Evolutionary conservation across 805 yeast species (phyloP).

Genomic region (Sungouiella thailandica): DNA sequence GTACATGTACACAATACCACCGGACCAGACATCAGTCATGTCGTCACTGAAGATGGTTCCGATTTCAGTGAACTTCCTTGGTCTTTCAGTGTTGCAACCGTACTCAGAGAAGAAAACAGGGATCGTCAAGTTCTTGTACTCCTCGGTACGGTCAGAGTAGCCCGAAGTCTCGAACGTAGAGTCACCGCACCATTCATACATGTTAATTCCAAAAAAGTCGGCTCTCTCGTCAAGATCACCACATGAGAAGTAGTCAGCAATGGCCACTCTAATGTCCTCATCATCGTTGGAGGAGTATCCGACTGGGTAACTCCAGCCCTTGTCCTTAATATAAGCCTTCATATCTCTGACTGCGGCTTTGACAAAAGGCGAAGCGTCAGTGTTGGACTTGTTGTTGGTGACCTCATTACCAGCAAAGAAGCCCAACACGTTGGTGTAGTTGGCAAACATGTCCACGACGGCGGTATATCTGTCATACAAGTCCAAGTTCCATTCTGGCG

Average conservation of each 20-base stretch:
- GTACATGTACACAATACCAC: slow-evolving; percentile 92
- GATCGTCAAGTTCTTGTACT: slow-evolving; percentile 65
- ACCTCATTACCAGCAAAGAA: slow-evolving; percentile 99
- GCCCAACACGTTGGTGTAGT: slow-evolving; percentile 80
- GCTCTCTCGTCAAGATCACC: slow-evolving; percentile 62
- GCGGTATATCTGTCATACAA: slow-evolving; percentile 72
- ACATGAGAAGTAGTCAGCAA: slow-evolving; percentile 85
- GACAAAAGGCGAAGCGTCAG: slow-evolving; percentile 88
- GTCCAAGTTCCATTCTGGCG: slow-evolving; percentile 72
- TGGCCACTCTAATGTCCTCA: slow-evolving; percentile 64
- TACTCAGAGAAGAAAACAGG: slow-evolving; percentile 86
- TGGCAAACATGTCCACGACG: slow-evolving; percentile 75
- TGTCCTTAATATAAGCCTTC: slow-evolving; percentile 63
- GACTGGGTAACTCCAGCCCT: slow-evolving; percentile 66
- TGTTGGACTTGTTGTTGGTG: slow-evolving; percentile 74
- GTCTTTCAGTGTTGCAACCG: slow-evolving; percentile 73
- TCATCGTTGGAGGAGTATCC: slow-evolving; percentile 95
- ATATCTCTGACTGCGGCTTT: slow-evolving; percentile 94
- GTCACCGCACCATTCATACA: slow-evolving; percentile 84
- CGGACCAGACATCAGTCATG: slow-evolving; percentile 91
- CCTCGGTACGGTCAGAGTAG: slow-evolving; percentile 64
- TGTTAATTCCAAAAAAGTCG: slow-evolving; percentile 80
- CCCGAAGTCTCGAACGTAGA: slow-evolving; percentile 60
- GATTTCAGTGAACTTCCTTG: slow-evolving; percentile 76
- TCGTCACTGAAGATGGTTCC: slow-evolving; percentile 56